Conservation (phyloP, 306 rosid species). For the Rosa lucieae region DNA sequence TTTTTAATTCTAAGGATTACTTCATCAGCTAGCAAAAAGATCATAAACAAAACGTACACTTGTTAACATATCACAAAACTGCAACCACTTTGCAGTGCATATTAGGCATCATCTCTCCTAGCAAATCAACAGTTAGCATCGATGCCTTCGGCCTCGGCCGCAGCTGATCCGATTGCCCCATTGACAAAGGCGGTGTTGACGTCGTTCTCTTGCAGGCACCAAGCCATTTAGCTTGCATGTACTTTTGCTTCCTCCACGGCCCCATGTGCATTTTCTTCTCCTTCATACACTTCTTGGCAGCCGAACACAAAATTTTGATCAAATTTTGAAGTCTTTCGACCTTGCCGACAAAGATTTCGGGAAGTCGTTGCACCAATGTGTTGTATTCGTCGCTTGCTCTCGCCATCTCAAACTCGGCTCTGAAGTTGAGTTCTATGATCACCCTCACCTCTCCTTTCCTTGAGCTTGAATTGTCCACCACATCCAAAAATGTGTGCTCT, state of each 20-base stretch:
- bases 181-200: slow-evolving; percentile 32
- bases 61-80: slow-evolving; percentile 42
- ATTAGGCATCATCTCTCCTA: slow-evolving; percentile 49
- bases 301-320: slow-evolving; percentile 64
- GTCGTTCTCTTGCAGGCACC: slow-evolving; percentile 60
- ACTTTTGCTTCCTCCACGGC: slow-evolving; percentile 86
- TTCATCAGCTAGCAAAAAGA: neutral
- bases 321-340: slow-evolving; percentile 54
- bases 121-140: slow-evolving; percentile 71
- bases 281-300: slow-evolving; percentile 79
- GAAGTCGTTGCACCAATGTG: slow-evolving; percentile 49
- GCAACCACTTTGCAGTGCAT: slow-evolving; percentile 41
- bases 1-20: neutral
- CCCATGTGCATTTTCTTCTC: slow-evolving; percentile 87
- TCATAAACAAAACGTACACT: neutral
- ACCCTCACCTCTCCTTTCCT: slow-evolving; percentile 61
- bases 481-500: slow-evolving; percentile 74
- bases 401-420: slow-evolving; percentile 78
- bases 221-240: slow-evolving; percentile 90
- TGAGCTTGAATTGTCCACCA: slow-evolving; percentile 41
- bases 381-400: slow-evolving; percentile 58
- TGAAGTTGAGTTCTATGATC: slow-evolving; percentile 68
- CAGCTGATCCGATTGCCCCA: slow-evolving; percentile 22
- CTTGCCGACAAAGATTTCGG: slow-evolving; percentile 82
- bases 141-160: slow-evolving; percentile 57